Percentiles rank a stretch among this genome's conserved stretches.
phyloP scores from a whole-genome alignment of 1,284 basidiomycete genomes.

The Vanrija sp. region DNA sequence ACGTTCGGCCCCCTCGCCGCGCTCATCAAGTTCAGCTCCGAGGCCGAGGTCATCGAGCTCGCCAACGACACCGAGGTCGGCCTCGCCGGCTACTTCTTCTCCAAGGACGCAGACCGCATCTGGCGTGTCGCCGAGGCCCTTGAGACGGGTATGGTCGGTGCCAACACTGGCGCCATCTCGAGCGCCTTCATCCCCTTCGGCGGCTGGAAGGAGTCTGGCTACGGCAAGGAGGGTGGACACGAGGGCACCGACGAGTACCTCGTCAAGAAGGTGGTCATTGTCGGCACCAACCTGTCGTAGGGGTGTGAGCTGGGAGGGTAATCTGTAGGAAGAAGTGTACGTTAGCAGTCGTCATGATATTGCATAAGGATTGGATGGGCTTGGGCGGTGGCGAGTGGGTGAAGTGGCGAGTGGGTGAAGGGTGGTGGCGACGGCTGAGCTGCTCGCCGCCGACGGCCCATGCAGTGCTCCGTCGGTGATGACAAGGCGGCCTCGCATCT shows the following conservation, averaged over 20 bases:
- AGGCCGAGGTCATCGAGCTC: slow-evolving; percentile 81
- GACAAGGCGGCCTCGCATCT: too few species aligned
- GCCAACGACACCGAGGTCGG: slow-evolving; percentile 85
- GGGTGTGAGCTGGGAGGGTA: too few species aligned
- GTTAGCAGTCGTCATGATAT: too few species aligned
- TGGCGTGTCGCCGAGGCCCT: slow-evolving; percentile 98
- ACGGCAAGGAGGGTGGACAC: slow-evolving; percentile 42
- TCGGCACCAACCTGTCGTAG: slow-evolving; percentile 21
- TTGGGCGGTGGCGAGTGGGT: too few species aligned
- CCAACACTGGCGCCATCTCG: slow-evolving; percentile 64
- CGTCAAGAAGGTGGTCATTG: slow-evolving; percentile 39
- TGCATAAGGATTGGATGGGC: too few species aligned
- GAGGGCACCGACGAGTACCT: slow-evolving; percentile 44
- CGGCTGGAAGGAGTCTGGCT: slow-evolving; percentile 55
- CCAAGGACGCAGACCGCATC: slow-evolving; percentile 79
- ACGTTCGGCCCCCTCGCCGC: slow-evolving; percentile 74
- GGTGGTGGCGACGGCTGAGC: too few species aligned
- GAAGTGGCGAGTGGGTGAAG: too few species aligned
- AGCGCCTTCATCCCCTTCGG: slow-evolving; percentile 87
- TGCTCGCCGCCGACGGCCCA: too few species aligned
- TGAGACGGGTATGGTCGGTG: slow-evolving; percentile 77
- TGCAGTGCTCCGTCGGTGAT: too few species aligned
- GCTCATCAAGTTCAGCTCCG: slow-evolving; percentile 75
- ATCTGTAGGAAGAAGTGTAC: too few species aligned
- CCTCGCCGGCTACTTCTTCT: slow-evolving; percentile 88